Conservation (phyloP, 2,329 filamentous ascomycete species). For the Alternaria postmessia region DNA sequence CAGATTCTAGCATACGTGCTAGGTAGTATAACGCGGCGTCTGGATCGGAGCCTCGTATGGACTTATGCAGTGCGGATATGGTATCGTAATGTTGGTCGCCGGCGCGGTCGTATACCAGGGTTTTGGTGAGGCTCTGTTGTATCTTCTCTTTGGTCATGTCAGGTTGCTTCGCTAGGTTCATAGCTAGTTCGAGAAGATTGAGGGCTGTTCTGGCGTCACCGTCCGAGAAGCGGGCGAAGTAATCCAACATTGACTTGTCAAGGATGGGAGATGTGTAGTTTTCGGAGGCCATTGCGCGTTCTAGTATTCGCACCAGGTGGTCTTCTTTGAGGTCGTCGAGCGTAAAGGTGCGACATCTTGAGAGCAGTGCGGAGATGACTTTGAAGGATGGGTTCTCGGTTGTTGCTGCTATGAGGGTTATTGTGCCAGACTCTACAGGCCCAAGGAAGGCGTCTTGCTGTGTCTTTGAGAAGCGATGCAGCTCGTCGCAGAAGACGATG, state of each 20-base stretch:
- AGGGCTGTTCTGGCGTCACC: conserved; percentile 93
- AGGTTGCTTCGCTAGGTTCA: conserved; percentile 73
- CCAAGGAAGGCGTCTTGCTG: conserved; percentile 96
- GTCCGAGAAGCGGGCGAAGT: conserved; percentile 86
- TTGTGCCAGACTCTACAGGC: conserved; percentile 87
- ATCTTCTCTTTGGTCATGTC: conserved; percentile 77
- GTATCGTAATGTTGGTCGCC: conserved; percentile 98
- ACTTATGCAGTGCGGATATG: conserved; percentile 97
- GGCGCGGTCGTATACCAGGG: conserved; percentile 90
- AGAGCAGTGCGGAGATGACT: conserved; percentile 85
- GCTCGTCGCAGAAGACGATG: conserved; percentile 97
- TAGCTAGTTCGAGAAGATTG: conserved; percentile 88
- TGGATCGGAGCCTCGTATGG: conserved; percentile 83
- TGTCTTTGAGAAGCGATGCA: conserved; percentile 87
- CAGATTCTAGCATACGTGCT: conserved; percentile 92
- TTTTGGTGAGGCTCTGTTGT: conserved; percentile 86
- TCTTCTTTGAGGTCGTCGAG: conserved; percentile 76
- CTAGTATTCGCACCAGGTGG: conserved; percentile 76
- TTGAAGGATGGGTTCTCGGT: conserved; percentile 98
- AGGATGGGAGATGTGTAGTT: conserved; percentile 65
- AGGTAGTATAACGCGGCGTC: conserved; percentile 95
- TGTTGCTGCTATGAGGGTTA: conserved; percentile 92
- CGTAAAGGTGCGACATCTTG: conserved; percentile 89
- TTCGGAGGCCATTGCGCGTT: conserved; percentile 75
- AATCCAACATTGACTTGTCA: conserved; percentile 78